Percentiles rank a stretch among this genome's conserved stretches.
Conservation (phyloP, 2,329 filamentous ascomycete species). For the Aphanoascus verrucosus region DNA sequence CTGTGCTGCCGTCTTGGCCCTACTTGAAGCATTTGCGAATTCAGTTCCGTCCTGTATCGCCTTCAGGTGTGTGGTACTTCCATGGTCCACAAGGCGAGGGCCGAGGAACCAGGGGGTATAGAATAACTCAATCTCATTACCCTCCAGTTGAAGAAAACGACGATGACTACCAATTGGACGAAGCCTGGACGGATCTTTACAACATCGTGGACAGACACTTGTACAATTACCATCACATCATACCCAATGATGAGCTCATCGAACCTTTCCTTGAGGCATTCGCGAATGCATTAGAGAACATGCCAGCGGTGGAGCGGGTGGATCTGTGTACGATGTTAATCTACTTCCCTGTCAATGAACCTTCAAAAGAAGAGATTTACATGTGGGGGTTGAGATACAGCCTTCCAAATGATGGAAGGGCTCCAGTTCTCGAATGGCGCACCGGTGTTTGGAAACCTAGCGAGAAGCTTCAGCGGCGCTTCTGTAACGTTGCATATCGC, state of each 20-base stretch:
- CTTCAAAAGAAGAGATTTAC: not conserved
- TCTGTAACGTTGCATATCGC: not conserved
- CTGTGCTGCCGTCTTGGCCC: not conserved
- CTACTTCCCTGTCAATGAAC: not conserved
- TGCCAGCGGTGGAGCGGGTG: slow-evolving; percentile 9
- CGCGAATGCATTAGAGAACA: slow-evolving; percentile 9
- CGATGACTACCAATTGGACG: not conserved
- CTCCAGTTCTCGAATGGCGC: slow-evolving; percentile 8
- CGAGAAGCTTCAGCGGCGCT: slow-evolving; percentile 2
- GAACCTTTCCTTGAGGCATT: slow-evolving; percentile 11
- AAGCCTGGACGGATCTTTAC: not conserved
- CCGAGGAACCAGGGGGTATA: not conserved
- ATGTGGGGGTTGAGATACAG: slow-evolving; percentile 8
- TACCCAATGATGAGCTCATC: slow-evolving; percentile 6
- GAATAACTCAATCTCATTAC: not conserved
- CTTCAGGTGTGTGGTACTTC: slow-evolving; percentile 11
- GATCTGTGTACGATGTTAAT: not conserved
- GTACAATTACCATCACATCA: slow-evolving; percentile 3
- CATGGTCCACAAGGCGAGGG: slow-evolving; percentile 7
- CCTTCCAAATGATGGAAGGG: not conserved
- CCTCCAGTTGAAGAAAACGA: not conserved
- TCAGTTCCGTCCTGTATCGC: slow-evolving; percentile 5
- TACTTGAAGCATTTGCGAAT: not conserved
- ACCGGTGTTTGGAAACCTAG: slow-evolving; percentile 8
- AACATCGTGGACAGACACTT: not conserved